A percentile compares a stretch with the other conserved stretches of the same genome.
Conservation (phyloP, 1,284 basidiomycete species). For the Puccinia novopanici region DNA sequence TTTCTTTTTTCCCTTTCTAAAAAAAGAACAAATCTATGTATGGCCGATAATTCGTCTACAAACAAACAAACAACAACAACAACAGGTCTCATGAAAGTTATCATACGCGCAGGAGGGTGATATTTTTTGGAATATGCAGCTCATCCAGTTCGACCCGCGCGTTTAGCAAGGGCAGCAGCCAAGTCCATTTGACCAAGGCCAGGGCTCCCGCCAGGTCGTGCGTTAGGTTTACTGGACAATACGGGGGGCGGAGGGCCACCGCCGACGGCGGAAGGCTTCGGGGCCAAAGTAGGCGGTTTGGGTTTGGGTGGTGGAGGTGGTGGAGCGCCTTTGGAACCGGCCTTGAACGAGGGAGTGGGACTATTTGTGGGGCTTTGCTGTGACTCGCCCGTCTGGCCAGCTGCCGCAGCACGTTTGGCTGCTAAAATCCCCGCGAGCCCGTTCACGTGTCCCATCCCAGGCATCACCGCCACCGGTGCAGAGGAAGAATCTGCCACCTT, state of each 20-base stretch:
- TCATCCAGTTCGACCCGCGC: constrained; percentile 41
- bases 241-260: constrained; percentile 59
- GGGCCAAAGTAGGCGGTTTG: constrained; percentile 61
- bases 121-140: too few relatives aligned
- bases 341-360: not conserved
- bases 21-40: not conserved
- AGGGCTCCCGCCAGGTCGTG: constrained; percentile 65
- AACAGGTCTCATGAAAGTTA: not conserved
- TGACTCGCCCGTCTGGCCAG: constrained; percentile 28
- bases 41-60: not conserved
- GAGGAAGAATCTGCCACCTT: constrained; percentile 57
- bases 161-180: constrained; percentile 64
- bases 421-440: constrained; percentile 61
- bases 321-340: constrained; percentile 51
- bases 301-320: constrained; percentile 61
- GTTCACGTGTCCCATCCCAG: constrained; percentile 60
- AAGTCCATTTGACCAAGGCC: constrained; percentile 73
- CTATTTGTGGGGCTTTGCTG: not conserved
- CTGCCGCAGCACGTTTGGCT: constrained; percentile 60
- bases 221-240: constrained; percentile 65
- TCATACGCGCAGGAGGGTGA: not conserved
- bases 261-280: constrained; percentile 59
- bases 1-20: too few relatives aligned
- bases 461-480: constrained; percentile 60
- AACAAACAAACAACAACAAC: too few relatives aligned